phyloP scores from a whole-genome alignment of 2,329 filamentous ascomycete species.

The Claviceps maximensis region DNA sequence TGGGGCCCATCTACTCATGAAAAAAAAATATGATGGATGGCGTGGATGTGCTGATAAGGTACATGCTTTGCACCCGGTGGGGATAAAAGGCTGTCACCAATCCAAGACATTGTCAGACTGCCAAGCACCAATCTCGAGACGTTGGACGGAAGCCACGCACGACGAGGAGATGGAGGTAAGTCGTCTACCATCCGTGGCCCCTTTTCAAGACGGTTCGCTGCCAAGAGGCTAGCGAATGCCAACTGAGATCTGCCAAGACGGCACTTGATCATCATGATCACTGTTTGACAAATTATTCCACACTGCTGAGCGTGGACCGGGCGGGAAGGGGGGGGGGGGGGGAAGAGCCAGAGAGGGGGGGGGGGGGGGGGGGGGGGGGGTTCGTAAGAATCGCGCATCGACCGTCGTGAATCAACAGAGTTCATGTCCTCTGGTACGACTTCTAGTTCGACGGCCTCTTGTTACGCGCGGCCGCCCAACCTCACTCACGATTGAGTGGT shows the following conservation, averaged over 20 bases:
- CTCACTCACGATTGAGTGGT: background rate
- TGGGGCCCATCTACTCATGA: too few relatives aligned
- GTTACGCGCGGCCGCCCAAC: background rate
- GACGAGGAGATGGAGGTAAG: background rate
- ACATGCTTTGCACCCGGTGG: background rate
- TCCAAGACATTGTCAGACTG: constrained; percentile 2
- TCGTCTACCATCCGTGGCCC: background rate
- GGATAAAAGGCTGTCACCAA: background rate
- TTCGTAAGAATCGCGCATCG: background rate
- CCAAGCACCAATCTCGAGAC: background rate
- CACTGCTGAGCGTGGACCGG: background rate
- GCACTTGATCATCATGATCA: background rate
- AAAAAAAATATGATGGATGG: too few relatives aligned
- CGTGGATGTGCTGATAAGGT: background rate
- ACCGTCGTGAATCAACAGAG: background rate
- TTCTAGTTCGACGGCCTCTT: background rate
- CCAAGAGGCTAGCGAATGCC: background rate
- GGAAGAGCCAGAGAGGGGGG: background rate
- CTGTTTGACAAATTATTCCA: background rate
- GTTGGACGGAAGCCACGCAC: background rate
- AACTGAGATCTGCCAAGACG: constrained; percentile 4
- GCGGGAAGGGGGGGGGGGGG: background rate
- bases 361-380: background rate
- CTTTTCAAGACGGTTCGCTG: background rate
- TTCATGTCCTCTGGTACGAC: background rate